phyloP scores from a whole-genome alignment of 1,284 basidiomycete species.

The Trametes pubescens region DNA sequence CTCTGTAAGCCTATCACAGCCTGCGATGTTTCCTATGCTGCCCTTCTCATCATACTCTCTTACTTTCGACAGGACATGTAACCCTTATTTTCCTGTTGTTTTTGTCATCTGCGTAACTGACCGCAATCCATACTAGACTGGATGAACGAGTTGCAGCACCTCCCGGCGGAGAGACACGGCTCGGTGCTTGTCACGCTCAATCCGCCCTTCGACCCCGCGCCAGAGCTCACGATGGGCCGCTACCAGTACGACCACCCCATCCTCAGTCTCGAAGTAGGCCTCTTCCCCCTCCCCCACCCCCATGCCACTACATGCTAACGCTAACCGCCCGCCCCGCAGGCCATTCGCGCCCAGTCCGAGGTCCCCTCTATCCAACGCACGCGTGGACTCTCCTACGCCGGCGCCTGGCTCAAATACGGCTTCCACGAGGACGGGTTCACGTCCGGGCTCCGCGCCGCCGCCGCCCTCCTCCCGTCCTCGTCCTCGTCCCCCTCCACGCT shows the following conservation, averaged over 20 bases:
- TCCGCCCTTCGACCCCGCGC: slow-evolving; percentile 69
- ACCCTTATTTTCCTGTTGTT: not conserved
- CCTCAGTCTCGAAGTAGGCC: slow-evolving; percentile 55
- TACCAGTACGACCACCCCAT: slow-evolving; percentile 79
- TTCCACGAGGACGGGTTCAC: slow-evolving; percentile 89
- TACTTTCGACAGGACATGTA: not conserved
- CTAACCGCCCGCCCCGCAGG: slow-evolving; percentile 40
- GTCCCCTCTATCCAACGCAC: slow-evolving; percentile 70
- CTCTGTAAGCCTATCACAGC: slow-evolving; percentile 59
- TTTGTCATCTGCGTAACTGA: not conserved
- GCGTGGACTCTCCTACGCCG: slow-evolving; percentile 74
- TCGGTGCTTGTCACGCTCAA: slow-evolving; percentile 83
- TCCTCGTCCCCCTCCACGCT: slow-evolving; percentile 1
- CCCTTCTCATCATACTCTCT: not conserved
- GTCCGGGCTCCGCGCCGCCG: slow-evolving; percentile 59
- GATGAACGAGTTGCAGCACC: slow-evolving; percentile 84
- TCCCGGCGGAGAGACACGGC: slow-evolving; percentile 65
- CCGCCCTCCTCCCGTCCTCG: slow-evolving; percentile 24
- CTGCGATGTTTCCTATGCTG: not conserved
- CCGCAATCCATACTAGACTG: slow-evolving; percentile 34
- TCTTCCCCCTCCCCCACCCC: slow-evolving; percentile 2
- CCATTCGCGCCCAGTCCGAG: slow-evolving; percentile 63
- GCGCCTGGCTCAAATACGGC: slow-evolving; percentile 84
- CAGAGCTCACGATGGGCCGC: slow-evolving; percentile 55
- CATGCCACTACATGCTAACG: not conserved